Evolutionary conservation across 1,284 basidiomycete species (phyloP).

Genomic region (Cerioporus squamosus): DNA sequence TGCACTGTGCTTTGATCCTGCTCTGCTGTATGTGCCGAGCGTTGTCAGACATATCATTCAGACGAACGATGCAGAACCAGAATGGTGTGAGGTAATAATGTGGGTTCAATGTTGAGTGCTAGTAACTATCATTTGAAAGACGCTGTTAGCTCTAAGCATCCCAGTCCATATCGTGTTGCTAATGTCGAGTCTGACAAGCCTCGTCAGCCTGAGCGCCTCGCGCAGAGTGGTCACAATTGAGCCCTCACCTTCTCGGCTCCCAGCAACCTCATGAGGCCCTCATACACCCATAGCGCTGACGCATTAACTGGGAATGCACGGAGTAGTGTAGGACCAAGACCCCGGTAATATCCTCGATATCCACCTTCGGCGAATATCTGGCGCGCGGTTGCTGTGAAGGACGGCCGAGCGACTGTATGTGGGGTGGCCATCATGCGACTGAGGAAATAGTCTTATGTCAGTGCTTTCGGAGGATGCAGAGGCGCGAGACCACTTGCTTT

Average conservation of each 20-base stretch:
- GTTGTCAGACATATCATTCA: background rate
- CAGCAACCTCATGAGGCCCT: constrained; percentile 64
- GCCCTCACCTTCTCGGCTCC: constrained; percentile 63
- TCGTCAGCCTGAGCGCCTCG: background rate
- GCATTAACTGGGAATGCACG: constrained; percentile 78
- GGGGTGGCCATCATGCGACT: constrained; percentile 68
- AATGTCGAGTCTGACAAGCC: constrained; percentile 14
- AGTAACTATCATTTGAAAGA: too few species aligned
- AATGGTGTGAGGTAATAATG: too few species aligned
- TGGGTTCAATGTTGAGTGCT: too few species aligned
- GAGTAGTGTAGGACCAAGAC: constrained; percentile 61
- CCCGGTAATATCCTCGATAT: constrained; percentile 63
- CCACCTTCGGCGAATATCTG: constrained; percentile 57
- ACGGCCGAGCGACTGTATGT: constrained; percentile 47
- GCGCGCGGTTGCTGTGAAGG: constrained; percentile 51
- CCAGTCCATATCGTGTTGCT: background rate
- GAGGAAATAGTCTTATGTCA: background rate
- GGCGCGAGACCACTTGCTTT: constrained; percentile 62
- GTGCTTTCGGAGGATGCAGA: background rate
- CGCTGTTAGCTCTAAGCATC: too few species aligned
- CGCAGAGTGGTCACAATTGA: background rate
- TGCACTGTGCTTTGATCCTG: background rate
- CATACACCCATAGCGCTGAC: constrained; percentile 73
- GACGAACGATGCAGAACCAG: background rate
- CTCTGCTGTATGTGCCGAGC: background rate